Base-by-base conservation (phyloP, 2,329 filamentous ascomycete species). In the Epichloe baconii region DNA sequence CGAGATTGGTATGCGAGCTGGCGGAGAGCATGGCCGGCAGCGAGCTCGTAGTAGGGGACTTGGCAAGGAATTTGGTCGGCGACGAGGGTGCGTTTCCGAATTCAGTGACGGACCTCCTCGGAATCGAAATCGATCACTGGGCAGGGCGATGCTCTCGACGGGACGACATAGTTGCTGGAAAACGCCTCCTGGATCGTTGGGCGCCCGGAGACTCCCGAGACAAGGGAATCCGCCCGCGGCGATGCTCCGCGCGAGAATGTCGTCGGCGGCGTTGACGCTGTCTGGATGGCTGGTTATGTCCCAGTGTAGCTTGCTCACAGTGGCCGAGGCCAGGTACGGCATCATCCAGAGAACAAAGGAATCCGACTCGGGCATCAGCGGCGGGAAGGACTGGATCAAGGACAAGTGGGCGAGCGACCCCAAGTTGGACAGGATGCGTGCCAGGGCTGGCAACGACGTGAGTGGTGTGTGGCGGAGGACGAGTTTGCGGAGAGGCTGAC, bases 121-220 rank as follows among this genome's bases (percentile, higher is more conserved):
- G 17, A 44, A 23, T 19, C 67, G 68, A 60, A 72, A 75, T 21
- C 72, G 71, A 54, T 80, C 76, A 10, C 65, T 66, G 1, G 75
- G 70, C 21, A 76, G 67, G 41, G 80, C 73, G 19, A 78, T 69
- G 34, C 72, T 71, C 34, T 77, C 76, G 4, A 74, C 68, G 0
- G 85, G 85, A 43, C 74, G 76, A 64, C 86, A 90, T 1, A 88
- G 72, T 1, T 71, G 67, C 65, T 90, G 86, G 55, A 89, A 79
- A 7, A 78, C 58, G 26, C 85, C 86, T 5, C 86, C 77, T 1
- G 83, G 77, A 56, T 90, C 86, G 52, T 79, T 79, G 1, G 84
- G 86, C 0, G 79, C 72, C 50, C 85, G 78, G 17, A 89, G 66
- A 1, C 62, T 68, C 10, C 68, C 70, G 10, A 90, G 72, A 0